A percentile compares a stretch with the other conserved stretches of the same genome.
These are phyloP conservation scores for Lecanosticta acicola DNA, from an alignment of 2,329 filamentous ascomycete species.

Conservation along the genomic window DNA sequence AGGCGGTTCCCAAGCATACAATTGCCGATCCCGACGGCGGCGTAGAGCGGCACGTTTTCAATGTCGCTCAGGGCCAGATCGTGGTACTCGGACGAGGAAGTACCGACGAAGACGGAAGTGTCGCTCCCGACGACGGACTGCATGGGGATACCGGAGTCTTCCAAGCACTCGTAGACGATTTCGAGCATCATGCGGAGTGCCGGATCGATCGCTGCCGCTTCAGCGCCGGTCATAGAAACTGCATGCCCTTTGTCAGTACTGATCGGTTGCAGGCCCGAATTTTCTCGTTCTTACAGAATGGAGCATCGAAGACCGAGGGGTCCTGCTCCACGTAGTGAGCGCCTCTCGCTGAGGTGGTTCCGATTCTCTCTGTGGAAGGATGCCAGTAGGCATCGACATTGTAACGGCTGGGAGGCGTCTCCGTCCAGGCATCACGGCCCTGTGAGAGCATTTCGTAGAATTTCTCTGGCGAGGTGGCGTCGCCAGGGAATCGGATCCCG, in stretches of 20 bases:
- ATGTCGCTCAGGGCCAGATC: conserved; percentile 10
- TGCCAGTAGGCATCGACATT: background rate
- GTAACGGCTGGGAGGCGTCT: background rate
- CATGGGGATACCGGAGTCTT: conserved; percentile 10
- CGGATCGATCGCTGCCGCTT: background rate
- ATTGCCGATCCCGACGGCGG: conserved; percentile 10
- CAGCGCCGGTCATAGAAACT: background rate
- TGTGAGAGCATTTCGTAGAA: background rate
- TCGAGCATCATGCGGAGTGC: background rate
- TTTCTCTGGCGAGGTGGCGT: conserved; percentile 20
- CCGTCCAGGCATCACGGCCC: background rate
- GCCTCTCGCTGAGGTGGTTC: background rate
- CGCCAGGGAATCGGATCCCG: conserved; percentile 42
- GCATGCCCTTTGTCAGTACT: too few species aligned
- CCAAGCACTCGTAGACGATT: conserved; percentile 6
- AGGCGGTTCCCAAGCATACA: conserved; percentile 14
- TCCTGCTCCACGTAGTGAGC: background rate
- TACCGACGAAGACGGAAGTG: conserved; percentile 14
- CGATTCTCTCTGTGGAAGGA: background rate
- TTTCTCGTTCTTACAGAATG: background rate
- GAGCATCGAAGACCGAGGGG: background rate
- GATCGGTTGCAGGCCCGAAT: too few species aligned
- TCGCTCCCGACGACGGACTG: conserved; percentile 4
- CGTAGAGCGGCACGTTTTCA: conserved; percentile 16
- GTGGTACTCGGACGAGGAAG: conserved; percentile 14